Percentiles rank a stretch among this genome's conserved stretches.
Conservation (phyloP, 2,329 filamentous ascomycete genomes). For the Penicillium polonicum region DNA sequence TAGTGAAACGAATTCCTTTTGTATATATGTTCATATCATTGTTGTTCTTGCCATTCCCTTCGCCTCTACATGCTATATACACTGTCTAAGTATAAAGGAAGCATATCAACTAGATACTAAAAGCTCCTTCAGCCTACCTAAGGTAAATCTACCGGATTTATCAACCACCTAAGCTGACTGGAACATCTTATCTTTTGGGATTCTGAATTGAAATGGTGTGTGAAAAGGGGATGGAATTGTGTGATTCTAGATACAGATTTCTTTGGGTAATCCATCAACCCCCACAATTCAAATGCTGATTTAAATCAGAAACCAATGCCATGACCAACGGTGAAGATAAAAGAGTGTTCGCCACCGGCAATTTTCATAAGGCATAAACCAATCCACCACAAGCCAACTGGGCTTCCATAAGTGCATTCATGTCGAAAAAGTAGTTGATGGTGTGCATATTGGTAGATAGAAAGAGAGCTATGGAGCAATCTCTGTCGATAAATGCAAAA, state of each 20-base stretch:
- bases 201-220: not conserved
- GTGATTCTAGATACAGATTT: not conserved
- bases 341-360: constrained; percentile 18
- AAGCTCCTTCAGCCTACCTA: no score
- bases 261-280: not conserved
- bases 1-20: not conserved
- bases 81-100: not conserved
- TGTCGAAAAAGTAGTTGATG: not conserved
- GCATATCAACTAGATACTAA: not conserved
- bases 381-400: not conserved
- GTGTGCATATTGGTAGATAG: not conserved
- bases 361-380: constrained; percentile 1
- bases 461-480: not conserved
- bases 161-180: no score
- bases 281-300: not conserved
- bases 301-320: not conserved
- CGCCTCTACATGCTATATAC: not conserved
- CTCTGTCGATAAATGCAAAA: not conserved
- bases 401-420: not conserved
- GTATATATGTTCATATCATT: not conserved
- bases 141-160: not conserved
- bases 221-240: not conserved
- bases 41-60: not conserved
- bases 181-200: not conserved
- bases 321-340: constrained; percentile 13